These are phyloP conservation scores for Penicillium diatomitis DNA, from an alignment of 495 filamentous ascomycete genomes.

Conservation along the genomic window DNA sequence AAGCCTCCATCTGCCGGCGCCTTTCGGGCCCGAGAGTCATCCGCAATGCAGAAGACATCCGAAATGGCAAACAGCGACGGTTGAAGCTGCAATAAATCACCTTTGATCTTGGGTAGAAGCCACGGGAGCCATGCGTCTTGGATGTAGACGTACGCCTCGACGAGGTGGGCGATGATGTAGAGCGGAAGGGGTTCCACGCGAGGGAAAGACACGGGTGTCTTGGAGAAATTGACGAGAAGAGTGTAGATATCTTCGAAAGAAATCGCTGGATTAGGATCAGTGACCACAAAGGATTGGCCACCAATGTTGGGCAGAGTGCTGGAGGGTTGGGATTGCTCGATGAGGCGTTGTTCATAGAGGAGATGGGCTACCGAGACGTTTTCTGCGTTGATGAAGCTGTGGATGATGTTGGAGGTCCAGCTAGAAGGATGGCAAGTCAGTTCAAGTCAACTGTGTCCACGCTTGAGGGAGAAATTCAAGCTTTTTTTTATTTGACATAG, in stretches of 20 bases:
- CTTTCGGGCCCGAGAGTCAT: slow-evolving; percentile 34
- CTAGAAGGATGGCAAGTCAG: slow-evolving; percentile 11
- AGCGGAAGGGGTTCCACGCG: slow-evolving; percentile 18
- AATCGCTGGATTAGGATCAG: slow-evolving; percentile 29
- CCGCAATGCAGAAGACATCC: slow-evolving; percentile 38
- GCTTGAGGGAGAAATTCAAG: background rate
- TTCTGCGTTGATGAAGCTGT: slow-evolving; percentile 48
- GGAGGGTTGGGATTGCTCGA: slow-evolving; percentile 31
- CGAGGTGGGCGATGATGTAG: slow-evolving; percentile 35
- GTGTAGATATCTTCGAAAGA: slow-evolving; percentile 29
- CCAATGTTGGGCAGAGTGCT: slow-evolving; percentile 31
- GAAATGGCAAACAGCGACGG: slow-evolving; percentile 45
- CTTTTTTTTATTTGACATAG: background rate
- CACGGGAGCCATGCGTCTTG: slow-evolving; percentile 32
- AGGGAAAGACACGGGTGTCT: slow-evolving; percentile 25
- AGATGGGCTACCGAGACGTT: slow-evolving; percentile 51
- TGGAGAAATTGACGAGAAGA: slow-evolving; percentile 20
- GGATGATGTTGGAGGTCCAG: slow-evolving; percentile 41
- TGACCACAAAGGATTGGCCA: slow-evolving; percentile 32
- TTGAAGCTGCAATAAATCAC: slow-evolving; percentile 42
- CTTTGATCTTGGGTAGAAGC: slow-evolving; percentile 30
- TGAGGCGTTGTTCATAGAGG: slow-evolving; percentile 49
- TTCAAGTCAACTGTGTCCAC: slow-evolving; percentile 1
- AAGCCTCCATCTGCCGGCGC: slow-evolving; percentile 39
- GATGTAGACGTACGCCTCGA: slow-evolving; percentile 42